Evolutionary conservation across 2,329 filamentous ascomycete genomes (phyloP).

Genomic region (Arachnomyces sp.): DNA sequence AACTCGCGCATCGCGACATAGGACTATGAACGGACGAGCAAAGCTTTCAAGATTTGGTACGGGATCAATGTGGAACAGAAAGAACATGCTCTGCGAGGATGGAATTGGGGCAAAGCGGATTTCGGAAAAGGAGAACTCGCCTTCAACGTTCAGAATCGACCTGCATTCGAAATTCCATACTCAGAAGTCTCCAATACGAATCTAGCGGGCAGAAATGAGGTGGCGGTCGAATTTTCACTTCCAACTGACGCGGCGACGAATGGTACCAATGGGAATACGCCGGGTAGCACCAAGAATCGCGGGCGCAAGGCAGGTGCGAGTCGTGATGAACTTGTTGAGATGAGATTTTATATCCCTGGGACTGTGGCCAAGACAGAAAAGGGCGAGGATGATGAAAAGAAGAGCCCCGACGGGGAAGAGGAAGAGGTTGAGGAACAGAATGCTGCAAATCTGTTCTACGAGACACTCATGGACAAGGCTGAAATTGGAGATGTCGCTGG

Average conservation of each 20-base stretch:
- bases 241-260: slow-evolving; percentile 64
- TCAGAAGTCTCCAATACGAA: slow-evolving; percentile 98
- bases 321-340: slow-evolving; percentile 89
- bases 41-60: slow-evolving; percentile 98
- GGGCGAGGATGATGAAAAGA: slow-evolving; percentile 62
- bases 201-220: slow-evolving; percentile 92
- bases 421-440: slow-evolving; percentile 75
- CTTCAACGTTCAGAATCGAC: slow-evolving; percentile 95
- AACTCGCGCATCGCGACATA: slow-evolving; percentile 26
- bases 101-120: slow-evolving; percentile 99
- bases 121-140: slow-evolving; percentile 90
- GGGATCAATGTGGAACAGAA: slow-evolving; percentile 84
- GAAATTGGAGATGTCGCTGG: slow-evolving; percentile 99
- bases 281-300: slow-evolving; percentile 61
- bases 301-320: slow-evolving; percentile 87
- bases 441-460: slow-evolving; percentile 94
- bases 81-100: slow-evolving; percentile 89
- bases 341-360: slow-evolving; percentile 97
- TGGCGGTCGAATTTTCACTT: slow-evolving; percentile 86
- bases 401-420: slow-evolving; percentile 44
- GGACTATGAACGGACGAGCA: slow-evolving; percentile 83
- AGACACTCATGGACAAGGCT: slow-evolving; percentile 95
- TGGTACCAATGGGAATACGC: slow-evolving; percentile 64
- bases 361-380: slow-evolving; percentile 68
- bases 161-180: slow-evolving; percentile 94